Conservation (phyloP, 2,329 filamentous ascomycete genomes). For the Penicillium sp. region DNA sequence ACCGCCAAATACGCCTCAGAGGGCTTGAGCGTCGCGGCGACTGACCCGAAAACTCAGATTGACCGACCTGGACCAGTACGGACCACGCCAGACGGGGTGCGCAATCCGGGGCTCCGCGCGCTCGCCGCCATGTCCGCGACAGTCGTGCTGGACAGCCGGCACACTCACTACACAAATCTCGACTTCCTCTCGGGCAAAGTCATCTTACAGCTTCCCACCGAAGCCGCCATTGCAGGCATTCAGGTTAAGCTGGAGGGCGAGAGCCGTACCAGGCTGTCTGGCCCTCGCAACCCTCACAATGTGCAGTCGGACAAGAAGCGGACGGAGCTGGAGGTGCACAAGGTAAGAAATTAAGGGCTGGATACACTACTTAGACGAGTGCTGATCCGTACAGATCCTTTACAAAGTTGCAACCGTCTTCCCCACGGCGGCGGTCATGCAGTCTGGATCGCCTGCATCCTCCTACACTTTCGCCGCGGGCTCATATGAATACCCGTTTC, state of each 20-base stretch:
- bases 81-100: neutral
- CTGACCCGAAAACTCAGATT: neutral
- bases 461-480: slow-evolving; percentile 46
- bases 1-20: neutral
- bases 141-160: slow-evolving; percentile 42
- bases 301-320: slow-evolving; percentile 46
- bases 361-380: neutral
- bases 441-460: slow-evolving; percentile 31
- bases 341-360: slow-evolving; percentile 32
- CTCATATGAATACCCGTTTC: slow-evolving; percentile 47
- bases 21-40: neutral
- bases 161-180: slow-evolving; percentile 47
- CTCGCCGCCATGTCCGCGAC: slow-evolving; percentile 43
- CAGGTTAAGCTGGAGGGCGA: slow-evolving; percentile 50
- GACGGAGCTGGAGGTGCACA: slow-evolving; percentile 48
- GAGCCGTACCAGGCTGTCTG: slow-evolving; percentile 44
- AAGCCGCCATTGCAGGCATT: slow-evolving; percentile 44
- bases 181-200: slow-evolving; percentile 46
- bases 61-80: neutral
- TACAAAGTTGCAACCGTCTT: slow-evolving; percentile 48
- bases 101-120: slow-evolving; percentile 13
- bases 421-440: slow-evolving; percentile 41
- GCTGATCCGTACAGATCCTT: slow-evolving; percentile 36
- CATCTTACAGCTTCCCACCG: slow-evolving; percentile 39
- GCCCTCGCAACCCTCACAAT: slow-evolving; percentile 38